A percentile compares a stretch with the other conserved stretches of the same genome.
Evolutionary conservation across 768 basidiomycete genomes (phyloP).

Genomic region (Austroboletus festivus): DNA sequence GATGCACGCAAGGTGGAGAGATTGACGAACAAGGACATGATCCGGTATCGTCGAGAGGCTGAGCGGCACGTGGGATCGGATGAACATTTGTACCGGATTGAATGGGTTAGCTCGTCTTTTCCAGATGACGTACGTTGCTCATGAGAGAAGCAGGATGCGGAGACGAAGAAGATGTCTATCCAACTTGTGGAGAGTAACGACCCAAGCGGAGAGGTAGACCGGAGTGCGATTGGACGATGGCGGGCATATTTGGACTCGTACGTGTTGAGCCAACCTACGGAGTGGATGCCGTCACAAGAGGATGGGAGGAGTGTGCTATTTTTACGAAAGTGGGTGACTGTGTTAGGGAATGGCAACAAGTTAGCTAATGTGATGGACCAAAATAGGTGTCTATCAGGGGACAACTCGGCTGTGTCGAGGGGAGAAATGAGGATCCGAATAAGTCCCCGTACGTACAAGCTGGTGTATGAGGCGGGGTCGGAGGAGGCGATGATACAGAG

Average conservation of each 20-base stretch:
- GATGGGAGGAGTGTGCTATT: conserved; percentile 42
- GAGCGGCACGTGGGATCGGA: conserved; percentile 73
- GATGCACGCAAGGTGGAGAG: conserved; percentile 52
- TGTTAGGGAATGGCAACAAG: conserved; percentile 3
- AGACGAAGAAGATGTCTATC: conserved; percentile 53
- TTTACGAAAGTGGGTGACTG: conserved; percentile 52
- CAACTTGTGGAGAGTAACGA: conserved; percentile 61
- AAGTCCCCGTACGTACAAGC: conserved; percentile 57
- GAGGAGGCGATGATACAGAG: conserved; percentile 53
- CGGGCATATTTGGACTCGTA: conserved; percentile 72
- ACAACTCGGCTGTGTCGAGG: conserved; percentile 22
- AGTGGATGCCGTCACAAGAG: conserved; percentile 54
- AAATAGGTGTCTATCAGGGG: conserved; percentile 51
- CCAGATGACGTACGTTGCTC: conserved; percentile 6
- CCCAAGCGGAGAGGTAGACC: conserved; percentile 58
- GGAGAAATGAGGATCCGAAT: conserved; percentile 47
- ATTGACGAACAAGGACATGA: conserved; percentile 60
- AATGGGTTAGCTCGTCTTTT: conserved; percentile 67
- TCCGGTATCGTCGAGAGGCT: conserved; percentile 77
- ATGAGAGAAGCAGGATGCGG: conserved; percentile 44
- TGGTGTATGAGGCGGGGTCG: conserved; percentile 64
- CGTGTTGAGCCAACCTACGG: conserved; percentile 66
- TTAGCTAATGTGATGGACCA: conserved; percentile 30
- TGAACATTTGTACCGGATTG: conserved; percentile 72
- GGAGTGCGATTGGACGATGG: conserved; percentile 56